Evolutionary conservation across 2,329 filamentous ascomycete species (phyloP), one percentile per base, ranked within the genome.

Genomic region (Cyphellophora attinorum): DNA sequence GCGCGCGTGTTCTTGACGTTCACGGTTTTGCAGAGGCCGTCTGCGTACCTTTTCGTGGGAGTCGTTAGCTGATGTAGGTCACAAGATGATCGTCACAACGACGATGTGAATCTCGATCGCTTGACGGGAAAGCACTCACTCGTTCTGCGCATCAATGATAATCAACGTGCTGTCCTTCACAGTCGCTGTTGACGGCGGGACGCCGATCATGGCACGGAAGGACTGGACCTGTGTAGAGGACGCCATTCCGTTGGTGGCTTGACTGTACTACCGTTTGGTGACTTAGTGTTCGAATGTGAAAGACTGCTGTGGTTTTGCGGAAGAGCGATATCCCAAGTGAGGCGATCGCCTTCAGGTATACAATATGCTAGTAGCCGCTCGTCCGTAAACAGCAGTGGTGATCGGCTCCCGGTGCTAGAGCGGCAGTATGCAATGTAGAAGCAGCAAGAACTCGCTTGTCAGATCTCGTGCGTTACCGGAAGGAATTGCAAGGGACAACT

Each of bases 141-240:
- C 79, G 50, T 81, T 81, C 49, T 83, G 79, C 1, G 78, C 78
- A 51, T 82, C 77, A 50, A 81, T 76, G 55, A 82, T 80, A 47
- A 82, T 56, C 29, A 82, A 65, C 2, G 70, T 68, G 42, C 69
- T 75, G 57, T 81, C 75, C 28, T 56, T 53, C 1, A 68, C 59
- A 0, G 71, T 69, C 5, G 76, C 76, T 1, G 68, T 71, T 11
- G 71, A 74, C 15, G 67, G 65, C 6, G 61, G 51, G 10, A 68
- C 58, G 38, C 76, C 76, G 35, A 80, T 49, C 38, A 75, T 56
- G 19, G 64, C 46, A 38, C 73, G 70, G 59, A 74, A 70, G 28
- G 62, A 62, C 28, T 42, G 41, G 35, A 39, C 44, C 35, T 42
- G 29, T 2, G 39, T 45, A 17, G 39, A 39, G 8, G 39, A 42